These are phyloP conservation scores for Ceratocystis diversiconidia DNA, from an alignment of 2,329 filamentous ascomycete genomes.

Conservation along the genomic window DNA sequence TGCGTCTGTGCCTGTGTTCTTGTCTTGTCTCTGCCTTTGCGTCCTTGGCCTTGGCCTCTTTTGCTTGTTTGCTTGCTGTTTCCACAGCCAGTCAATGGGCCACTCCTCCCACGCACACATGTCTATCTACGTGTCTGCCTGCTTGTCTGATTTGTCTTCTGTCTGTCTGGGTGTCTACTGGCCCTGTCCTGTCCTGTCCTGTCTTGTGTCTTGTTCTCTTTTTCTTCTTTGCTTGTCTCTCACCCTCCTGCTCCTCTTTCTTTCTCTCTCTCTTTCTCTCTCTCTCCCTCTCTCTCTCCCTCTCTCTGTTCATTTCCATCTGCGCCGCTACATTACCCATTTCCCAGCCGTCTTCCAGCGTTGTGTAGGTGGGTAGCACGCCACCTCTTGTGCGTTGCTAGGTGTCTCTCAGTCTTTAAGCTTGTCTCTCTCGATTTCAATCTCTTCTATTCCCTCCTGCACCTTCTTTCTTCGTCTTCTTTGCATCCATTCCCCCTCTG, in stretches of 20 bases:
- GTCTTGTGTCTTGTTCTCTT: neutral
- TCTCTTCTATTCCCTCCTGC: neutral
- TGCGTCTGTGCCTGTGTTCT: neutral
- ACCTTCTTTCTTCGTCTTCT: neutral
- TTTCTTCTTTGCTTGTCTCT: neutral
- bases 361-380: neutral
- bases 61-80: neutral
- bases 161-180: neutral
- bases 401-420: slow-evolving; percentile 1
- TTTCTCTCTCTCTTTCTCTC: neutral
- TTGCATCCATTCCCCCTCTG: neutral
- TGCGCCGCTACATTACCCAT: too few relatives aligned
- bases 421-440: neutral
- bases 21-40: neutral
- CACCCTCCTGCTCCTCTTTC: neutral
- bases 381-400: neutral
- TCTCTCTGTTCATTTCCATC: neutral
- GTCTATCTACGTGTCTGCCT: neutral
- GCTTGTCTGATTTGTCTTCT: neutral
- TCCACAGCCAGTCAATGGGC: neutral
- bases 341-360: neutral
- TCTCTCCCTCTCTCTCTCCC: neutral
- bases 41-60: neutral
- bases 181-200: neutral
- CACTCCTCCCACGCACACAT: neutral